Evolutionary conservation across 306 rosid species (phyloP), one percentile per base, ranked within the genome.

Genomic region (Medicago lupulina): DNA sequence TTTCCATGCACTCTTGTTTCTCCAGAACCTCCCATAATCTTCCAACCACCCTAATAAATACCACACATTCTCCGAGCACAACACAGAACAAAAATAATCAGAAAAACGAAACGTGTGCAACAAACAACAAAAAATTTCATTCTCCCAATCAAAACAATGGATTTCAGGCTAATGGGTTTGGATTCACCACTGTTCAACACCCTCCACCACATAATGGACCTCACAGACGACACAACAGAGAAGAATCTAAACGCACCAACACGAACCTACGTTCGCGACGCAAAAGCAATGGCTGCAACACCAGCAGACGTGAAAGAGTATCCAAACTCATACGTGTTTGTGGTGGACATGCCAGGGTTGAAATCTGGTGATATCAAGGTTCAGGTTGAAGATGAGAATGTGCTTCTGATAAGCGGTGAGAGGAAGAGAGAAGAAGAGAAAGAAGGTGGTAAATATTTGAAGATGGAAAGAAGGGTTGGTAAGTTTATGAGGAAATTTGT

Each of bases 261-360:
- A 0, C 28, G 79, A 1, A 81, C 89, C 1, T 95, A 89, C 57
- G 89, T 95, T 1, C 88, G 97, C 0, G 99, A 95, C 10, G 90
- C 97, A 1, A 92, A 85, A 76, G 99, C 97, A 8, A 90, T 92
- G 93, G 98, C 97, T 0, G 69, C 98, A 0, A 95, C 98, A 0
- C 91, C 98, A 3, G 96, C 97, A 0, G 98, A 95, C 51, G 85
- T 95, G 62, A 95, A 86, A 87, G 98, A 95, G 76, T 72, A 73
- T 4, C 89, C 92, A 0, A 85, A 81, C 23, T 81, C 93, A 0
- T 95, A 89, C 50, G 91, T 67, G 4, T 95, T 95, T 73, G 82
- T 92, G 62, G 81, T 95, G 9, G 98, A 95, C 85, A 86, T 95
- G 98, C 98, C 98, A 0, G 97, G 97, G n/a, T 40, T 90, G 63